These are phyloP conservation scores for Paraphaeosphaeria sporulosa DNA, from an alignment of 2,329 filamentous ascomycete genomes.

Conservation along the genomic window DNA sequence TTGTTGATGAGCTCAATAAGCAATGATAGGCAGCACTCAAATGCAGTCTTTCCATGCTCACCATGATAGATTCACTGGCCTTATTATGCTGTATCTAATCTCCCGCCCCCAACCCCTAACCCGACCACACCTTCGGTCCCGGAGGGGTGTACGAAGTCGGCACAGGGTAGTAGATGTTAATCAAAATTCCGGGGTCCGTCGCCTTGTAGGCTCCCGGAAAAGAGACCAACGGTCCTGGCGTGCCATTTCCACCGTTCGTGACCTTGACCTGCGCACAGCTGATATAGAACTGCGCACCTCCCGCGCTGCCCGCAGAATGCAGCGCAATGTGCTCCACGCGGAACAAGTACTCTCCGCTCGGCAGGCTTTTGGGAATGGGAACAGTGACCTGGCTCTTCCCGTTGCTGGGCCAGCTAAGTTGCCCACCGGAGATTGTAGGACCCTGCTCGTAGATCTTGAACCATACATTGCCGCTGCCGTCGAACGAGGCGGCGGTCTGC, in stretches of 20 bases:
- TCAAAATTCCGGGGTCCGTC: slow-evolving; percentile 40
- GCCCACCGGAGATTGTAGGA: slow-evolving; percentile 16
- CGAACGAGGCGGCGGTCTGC: slow-evolving; percentile 40
- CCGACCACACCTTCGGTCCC: slow-evolving; percentile 20
- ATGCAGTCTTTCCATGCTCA: background rate
- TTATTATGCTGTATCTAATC: background rate
- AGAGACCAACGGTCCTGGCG: slow-evolving; percentile 47
- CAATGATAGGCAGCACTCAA: too few species aligned
- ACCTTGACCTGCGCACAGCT: slow-evolving; percentile 57
- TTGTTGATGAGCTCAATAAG: too few species aligned
- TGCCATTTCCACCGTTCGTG: slow-evolving; percentile 47
- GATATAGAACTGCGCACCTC: slow-evolving; percentile 55
- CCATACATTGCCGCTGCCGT: slow-evolving; percentile 46
- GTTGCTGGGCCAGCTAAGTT: slow-evolving; percentile 19
- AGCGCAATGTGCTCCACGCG: slow-evolving; percentile 57
- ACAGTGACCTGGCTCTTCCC: slow-evolving; percentile 32
- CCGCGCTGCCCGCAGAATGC: slow-evolving; percentile 45
- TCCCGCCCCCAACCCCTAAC: background rate
- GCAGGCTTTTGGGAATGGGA: slow-evolving; percentile 50
- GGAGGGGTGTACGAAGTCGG: slow-evolving; percentile 22
- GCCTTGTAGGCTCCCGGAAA: slow-evolving; percentile 52
- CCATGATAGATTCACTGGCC: background rate
- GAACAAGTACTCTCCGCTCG: slow-evolving; percentile 55
- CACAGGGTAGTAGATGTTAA: slow-evolving; percentile 42
- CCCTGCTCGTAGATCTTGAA: slow-evolving; percentile 41